Base-by-base conservation (phyloP, 805 yeast species). In the Candida coleopterorum region DNA sequence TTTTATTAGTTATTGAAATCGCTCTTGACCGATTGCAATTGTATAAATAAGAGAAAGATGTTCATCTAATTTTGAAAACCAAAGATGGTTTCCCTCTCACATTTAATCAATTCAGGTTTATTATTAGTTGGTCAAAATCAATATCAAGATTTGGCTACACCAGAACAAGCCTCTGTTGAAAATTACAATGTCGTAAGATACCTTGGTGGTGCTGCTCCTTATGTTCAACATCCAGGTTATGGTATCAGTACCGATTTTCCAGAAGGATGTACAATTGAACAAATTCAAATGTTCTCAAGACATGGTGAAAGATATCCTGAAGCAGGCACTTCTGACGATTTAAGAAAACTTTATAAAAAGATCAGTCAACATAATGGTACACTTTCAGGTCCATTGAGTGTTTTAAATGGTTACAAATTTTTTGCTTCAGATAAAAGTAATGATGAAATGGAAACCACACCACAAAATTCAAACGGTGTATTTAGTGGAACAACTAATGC, bases 231-330 rank as follows among this genome's bases (percentile, higher is more conserved):
- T 34, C 59, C 64, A 2, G 80, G 80, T 2, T 73, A 52, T 46
- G 81, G 81, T 3, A 64, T 77, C 21, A 55, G 70, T 10, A 53
- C 64, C 10, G 72, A 58, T 8, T 46, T 61, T 3, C 79, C 81
- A 9, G 60, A 54, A 6, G 59, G 60, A 25, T 78, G 83, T 53
- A 46, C 54, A 4, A 62, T 79, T 37, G 74, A 73, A 43, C 87
- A 81, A 54, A 84, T 80, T 7, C 85, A 80, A 45, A 57, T 81
- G 12, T 59, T 80, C 37, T 77, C 80, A 42, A 72, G 94, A 49
- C 93, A 84, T 50, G 93, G 89, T 16, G 89, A 83, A 53, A 65
- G 93, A 43, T 82, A 67, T 50, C 87, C 60, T 1, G 49, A 53
- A 11, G 38, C 31, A 20, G 32, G 41, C 20, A 35, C 31, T 14